Evolutionary conservation across 208 protist species (phyloP).

Genomic region (Wallacemonas sp.): DNA sequence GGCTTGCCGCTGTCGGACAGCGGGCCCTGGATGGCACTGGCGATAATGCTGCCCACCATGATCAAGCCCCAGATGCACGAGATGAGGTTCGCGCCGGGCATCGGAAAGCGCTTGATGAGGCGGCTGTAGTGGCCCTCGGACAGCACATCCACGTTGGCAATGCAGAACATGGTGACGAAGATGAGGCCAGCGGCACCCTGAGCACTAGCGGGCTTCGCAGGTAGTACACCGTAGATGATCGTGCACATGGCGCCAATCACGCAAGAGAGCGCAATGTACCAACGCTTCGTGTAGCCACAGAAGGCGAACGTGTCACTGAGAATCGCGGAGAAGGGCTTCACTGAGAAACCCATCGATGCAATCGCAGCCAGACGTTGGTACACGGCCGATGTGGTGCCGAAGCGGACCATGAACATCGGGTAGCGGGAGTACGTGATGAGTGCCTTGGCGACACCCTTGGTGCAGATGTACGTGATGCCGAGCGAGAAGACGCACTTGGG

Average conservation of each 20-base stretch:
- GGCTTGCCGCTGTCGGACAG: conserved; percentile 25
- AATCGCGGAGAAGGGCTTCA: conserved; percentile 39
- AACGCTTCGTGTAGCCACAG: conserved; percentile 42
- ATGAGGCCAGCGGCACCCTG: conserved; percentile 19
- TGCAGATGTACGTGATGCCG: conserved; percentile 29
- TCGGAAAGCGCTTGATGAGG: conserved; percentile 23
- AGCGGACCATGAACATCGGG: conserved; percentile 38
- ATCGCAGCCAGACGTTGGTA: conserved; percentile 33
- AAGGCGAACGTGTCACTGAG: conserved; percentile 36
- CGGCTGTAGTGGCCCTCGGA: conserved; percentile 42
- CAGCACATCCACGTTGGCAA: conserved; percentile 40
- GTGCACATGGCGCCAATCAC: conserved; percentile 17
- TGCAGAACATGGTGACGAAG: conserved; percentile 28
- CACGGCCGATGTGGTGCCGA: conserved; percentile 5
- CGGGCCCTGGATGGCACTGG: conserved; percentile 25
- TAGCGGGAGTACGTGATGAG: conserved; percentile 22
- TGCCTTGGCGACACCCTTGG: conserved; percentile 25
- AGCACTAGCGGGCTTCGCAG: conserved; percentile 17
- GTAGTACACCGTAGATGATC: conserved; percentile 24
- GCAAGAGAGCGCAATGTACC: conserved; percentile 29
- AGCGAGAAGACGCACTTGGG: conserved; percentile 22
- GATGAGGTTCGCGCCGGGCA: conserved; percentile 23
- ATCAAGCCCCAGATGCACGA: conserved; percentile 36
- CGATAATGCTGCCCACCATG: conserved; percentile 21
- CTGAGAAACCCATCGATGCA: conserved; percentile 32